Evolutionary conservation across 2,329 filamentous ascomycete genomes (phyloP).

Genomic region (Lachnellula hyalina): DNA sequence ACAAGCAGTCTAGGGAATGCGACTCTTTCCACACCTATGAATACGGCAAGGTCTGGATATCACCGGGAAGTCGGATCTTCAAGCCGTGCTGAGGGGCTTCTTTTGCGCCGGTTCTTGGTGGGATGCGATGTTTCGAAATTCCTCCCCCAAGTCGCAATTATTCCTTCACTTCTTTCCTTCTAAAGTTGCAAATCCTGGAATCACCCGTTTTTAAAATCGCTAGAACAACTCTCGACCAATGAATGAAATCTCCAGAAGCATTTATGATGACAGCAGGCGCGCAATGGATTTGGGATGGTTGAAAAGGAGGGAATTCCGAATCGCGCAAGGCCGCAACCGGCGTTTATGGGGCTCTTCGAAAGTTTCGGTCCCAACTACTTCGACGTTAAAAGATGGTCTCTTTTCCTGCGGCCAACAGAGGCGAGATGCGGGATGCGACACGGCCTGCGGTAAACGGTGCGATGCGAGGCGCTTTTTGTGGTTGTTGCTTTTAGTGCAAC

Average conservation of each 20-base stretch:
- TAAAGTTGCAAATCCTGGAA: neutral
- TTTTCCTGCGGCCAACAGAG: conserved; percentile 22
- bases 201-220: neutral
- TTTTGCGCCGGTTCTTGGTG: no score
- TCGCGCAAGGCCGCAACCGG: conserved; percentile 5
- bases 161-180: neutral
- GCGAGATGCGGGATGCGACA: conserved; percentile 22
- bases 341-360: conserved; percentile 6
- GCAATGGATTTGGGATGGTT: neutral
- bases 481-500: neutral
- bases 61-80: no score
- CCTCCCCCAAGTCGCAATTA: neutral
- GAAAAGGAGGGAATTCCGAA: neutral
- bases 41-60: no score
- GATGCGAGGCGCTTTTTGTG: conserved; percentile 10
- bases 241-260: neutral
- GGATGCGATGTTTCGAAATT: neutral
- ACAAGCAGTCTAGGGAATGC: neutral
- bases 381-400: conserved; percentile 10
- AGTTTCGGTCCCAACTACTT: conserved; percentile 9
- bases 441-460: conserved; percentile 5
- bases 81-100: no score
- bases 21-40: neutral
- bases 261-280: neutral
- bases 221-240: neutral